Evolutionary conservation across 2,329 filamentous ascomycete genomes (phyloP), one percentile per base, ranked within the genome.

Genomic region (Bisporella sp.): DNA sequence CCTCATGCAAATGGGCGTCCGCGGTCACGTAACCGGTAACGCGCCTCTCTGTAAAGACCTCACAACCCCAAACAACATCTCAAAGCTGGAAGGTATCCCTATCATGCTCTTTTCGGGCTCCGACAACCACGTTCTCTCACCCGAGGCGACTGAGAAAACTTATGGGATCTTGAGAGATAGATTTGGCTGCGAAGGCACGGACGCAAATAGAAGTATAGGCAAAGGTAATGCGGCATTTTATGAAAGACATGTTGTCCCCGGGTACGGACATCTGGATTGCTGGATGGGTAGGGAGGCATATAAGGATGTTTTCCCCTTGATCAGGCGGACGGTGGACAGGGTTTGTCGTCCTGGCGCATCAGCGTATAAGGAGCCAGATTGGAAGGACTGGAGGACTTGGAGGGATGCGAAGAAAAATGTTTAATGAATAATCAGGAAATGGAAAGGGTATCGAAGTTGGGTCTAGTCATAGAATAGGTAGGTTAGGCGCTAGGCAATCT

Each of bases 261-360:
- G 76, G 11, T 82, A 82, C 60, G 78, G 79, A 3, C 79, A 83
- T 61, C 64, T 82, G 39, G 79, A 83, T 67, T 76, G 75, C 59
- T 82, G 77, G 77, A 82, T 82, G 76, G 78, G 79, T 4, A 70
- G 74, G 41, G 73, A 77, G 49, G 76, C 78, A 3, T 79, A 75
- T 70, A 74, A 69, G 61, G 80, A 83, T 59, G 76, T 84, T 31
- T 83, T 75, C 59, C 79, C 79, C 0, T 70, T 77, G 46, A 69
- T 83, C 6, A 62, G 73, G 31, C 71, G 76, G 59, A 75, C 80
- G 63, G 68, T 81, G 1, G 77, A 81, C 56, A 70, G 75, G 7
- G 75, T 81, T 33, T 55, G 50, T 46, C 57, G 63, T 30, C 59
- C 58, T 1, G 52, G 58, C 37, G 55, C 42, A 7, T 65, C 62